Percentiles rank a stretch among this genome's conserved stretches.
These are phyloP conservation scores for Fomitopsis pulvina DNA, from an alignment of 768 basidiomycete genomes.

Conservation along the genomic window DNA sequence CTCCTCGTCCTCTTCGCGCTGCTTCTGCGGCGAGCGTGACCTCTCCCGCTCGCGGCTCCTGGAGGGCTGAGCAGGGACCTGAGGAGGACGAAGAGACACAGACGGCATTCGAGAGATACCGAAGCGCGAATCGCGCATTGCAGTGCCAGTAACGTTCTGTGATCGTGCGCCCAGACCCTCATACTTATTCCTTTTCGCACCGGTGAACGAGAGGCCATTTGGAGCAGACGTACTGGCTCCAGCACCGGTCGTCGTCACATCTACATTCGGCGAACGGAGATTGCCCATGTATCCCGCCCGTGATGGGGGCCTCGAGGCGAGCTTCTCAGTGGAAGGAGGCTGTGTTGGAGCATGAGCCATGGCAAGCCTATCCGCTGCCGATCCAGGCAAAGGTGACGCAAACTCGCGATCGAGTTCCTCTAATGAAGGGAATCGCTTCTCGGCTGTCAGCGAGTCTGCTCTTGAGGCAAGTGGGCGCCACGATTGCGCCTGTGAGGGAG, in stretches of 20 bases:
- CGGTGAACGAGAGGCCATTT: constrained; percentile 4
- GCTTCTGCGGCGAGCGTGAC: constrained; percentile 5
- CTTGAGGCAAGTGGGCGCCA: neutral
- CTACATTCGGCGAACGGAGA: neutral
- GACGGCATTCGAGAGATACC: neutral
- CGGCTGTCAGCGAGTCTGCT: constrained; percentile 42
- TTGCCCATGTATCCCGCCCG: constrained; percentile 10
- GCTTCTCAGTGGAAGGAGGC: constrained; percentile 5
- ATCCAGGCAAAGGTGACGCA: constrained; percentile 19
- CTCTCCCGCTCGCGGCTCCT: constrained; percentile 12
- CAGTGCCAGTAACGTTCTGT: constrained; percentile 48
- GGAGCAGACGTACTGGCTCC: neutral
- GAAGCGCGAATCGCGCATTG: constrained; percentile 37
- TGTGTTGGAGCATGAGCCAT: constrained; percentile 4
- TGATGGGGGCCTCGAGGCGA: constrained; percentile 10
- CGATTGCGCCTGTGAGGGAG: neutral
- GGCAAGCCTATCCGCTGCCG: neutral
- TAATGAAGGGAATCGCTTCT: constrained; percentile 80
- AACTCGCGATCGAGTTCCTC: constrained; percentile 72
- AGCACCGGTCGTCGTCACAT: neutral
- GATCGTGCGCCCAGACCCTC: constrained; percentile 40
- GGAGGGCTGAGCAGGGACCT: constrained; percentile 5
- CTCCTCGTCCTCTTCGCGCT: neutral
- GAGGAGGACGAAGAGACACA: neutral
- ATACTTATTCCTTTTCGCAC: constrained; percentile 12